Base-by-base conservation (phyloP, 2,329 filamentous ascomycete species). In the Fusarium sp. region DNA sequence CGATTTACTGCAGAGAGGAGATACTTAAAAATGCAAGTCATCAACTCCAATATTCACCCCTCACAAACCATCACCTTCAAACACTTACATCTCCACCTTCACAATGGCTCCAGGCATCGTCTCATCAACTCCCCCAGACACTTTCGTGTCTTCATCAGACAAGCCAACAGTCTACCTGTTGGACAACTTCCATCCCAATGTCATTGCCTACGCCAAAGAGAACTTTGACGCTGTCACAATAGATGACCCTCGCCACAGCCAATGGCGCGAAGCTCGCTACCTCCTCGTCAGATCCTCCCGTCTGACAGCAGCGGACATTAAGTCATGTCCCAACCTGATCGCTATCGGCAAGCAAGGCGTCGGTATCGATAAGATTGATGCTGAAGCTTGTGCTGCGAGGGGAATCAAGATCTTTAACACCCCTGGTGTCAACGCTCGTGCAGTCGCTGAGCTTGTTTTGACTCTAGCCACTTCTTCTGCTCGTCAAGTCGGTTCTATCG, bases 281-380 rank as follows among this genome's bases (percentile, higher is more conserved):
- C 73, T 85, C 2, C 68, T 85, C 3, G 76, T 85, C 32, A 77
- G 80, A 34, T 74, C 76, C 0, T 82, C 80, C 0, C 72, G 73
- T 11, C 46, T 84, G 14, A 81, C 79, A 1, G 80, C 79, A 6
- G 74, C 80, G 5, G 83, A 84, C 42, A 68, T 84, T 25, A 74
- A 75, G 7, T 71, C 74, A 3, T 77, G 77, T 30, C 79, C 77
- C 0, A 80, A 79, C 8, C 75, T 86, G 0, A 68, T 77, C 12
- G 83, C 82, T 5, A 81, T 85, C 38, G 81, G 81, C 58, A 85
- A 85, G 72, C 83, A 85, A 32, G 83, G 83, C 2, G 82, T 83
- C 11, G 83, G 83, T 1, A 80, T 84, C 40, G 83, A 85, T 59
- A 84, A 82, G 56, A 83, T 84, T 32, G 83, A 85, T 56, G 71